These are phyloP conservation scores for Puccinia hordei DNA, from an alignment of 1,284 basidiomycete genomes.

Conservation along the genomic window DNA sequence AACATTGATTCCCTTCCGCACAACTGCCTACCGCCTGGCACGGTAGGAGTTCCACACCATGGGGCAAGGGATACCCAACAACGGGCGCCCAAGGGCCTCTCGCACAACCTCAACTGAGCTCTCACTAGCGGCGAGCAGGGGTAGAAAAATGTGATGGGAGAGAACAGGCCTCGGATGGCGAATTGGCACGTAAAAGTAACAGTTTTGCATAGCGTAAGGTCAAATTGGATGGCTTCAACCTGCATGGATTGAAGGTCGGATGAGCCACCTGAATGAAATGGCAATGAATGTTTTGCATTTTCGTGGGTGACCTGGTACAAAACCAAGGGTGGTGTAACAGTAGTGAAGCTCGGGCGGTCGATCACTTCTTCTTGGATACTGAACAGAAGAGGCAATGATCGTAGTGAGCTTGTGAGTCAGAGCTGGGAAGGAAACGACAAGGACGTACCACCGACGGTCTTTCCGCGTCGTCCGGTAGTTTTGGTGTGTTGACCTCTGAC, in stretches of 20 bases:
- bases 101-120: too few relatives aligned
- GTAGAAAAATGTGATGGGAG: neutral
- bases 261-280: neutral
- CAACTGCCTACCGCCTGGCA: too few relatives aligned
- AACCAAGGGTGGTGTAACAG: neutral
- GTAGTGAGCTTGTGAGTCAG: neutral
- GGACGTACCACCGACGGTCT: slow-evolving; percentile 55
- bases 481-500: slow-evolving; percentile 95
- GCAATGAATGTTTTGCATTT: slow-evolving; percentile 9
- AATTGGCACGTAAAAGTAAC: neutral
- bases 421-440: neutral
- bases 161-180: neutral
- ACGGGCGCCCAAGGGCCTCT: too few relatives aligned
- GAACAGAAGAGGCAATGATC: too few relatives aligned
- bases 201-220: slow-evolving; percentile 4
- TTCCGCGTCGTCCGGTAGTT: slow-evolving; percentile 76
- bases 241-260: neutral
- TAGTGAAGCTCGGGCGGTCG: neutral
- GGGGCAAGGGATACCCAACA: too few relatives aligned
- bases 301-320: slow-evolving; percentile 2
- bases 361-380: slow-evolving; percentile 40
- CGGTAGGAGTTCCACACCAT: too few relatives aligned
- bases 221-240: neutral
- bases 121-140: neutral
- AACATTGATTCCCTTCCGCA: too few relatives aligned